Evolutionary conservation across 1,284 basidiomycete species (phyloP).

Genomic region (Ceratobasidium papillatum): DNA sequence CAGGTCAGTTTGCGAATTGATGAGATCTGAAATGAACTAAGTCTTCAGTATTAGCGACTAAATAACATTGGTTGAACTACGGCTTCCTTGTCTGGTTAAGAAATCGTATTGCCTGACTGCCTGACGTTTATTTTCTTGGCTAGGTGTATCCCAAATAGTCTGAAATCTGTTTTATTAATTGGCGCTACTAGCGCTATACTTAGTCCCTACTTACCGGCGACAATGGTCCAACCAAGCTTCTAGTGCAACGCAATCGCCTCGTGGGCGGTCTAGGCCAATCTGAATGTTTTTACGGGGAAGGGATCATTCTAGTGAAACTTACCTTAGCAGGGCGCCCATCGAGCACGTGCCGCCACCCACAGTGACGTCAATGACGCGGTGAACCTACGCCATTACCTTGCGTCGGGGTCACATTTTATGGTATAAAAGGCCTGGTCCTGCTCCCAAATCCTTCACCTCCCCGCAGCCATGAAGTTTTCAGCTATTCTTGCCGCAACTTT

Average conservation of each 20-base stretch:
- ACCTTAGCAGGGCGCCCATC: neutral
- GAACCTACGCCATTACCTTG: constrained; percentile 21
- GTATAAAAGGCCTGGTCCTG: constrained; percentile 13
- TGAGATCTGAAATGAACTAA: neutral
- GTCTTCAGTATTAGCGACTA: neutral
- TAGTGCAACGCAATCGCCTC: no score
- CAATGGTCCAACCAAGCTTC: no score
- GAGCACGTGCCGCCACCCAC: neutral
- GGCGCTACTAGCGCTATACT: no score
- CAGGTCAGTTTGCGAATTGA: neutral
- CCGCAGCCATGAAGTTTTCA: constrained; percentile 40
- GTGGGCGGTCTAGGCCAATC: neutral
- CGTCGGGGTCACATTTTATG: neutral
- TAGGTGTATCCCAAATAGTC: no score
- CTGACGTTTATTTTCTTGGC: no score
- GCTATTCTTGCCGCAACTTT: constrained; percentile 30
- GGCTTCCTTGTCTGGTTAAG: no score
- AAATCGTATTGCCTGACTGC: no score
- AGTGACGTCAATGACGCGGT: constrained; percentile 35
- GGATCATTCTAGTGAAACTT: neutral
- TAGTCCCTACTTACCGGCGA: no score
- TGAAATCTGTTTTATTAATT: no score
- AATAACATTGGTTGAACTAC: neutral
- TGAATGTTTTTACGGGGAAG: neutral
- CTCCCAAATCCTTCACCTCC: neutral